Conservation (phyloP, 345 rosid species). For the Gossypium thurberi region DNA sequence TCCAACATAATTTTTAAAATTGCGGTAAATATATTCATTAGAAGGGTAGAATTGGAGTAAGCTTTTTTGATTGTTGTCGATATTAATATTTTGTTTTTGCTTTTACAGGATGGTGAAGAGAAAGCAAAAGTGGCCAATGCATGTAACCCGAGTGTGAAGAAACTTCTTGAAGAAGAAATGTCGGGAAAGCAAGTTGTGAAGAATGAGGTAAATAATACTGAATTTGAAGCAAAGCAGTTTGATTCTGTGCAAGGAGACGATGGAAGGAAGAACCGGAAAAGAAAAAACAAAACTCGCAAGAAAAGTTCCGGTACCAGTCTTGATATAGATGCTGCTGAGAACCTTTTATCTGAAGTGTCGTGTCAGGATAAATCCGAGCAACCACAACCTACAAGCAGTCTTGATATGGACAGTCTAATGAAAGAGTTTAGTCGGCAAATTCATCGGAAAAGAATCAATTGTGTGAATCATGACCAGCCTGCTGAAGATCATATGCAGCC, state of each 20-base stretch:
- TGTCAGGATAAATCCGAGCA: conserved; percentile 26
- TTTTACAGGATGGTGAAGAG: conserved; percentile 53
- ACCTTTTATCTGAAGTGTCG: conserved; percentile 24
- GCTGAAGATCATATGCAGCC: conserved; percentile 25
- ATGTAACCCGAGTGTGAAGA: conserved; percentile 75
- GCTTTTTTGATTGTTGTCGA: conserved; percentile 10
- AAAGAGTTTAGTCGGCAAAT: conserved; percentile 66
- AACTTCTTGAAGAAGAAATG: conserved; percentile 91
- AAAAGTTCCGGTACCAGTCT: conserved; percentile 45
- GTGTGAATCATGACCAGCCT: conserved; percentile 28
- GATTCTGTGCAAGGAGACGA: conserved; percentile 39
- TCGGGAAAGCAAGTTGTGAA: conserved; percentile 33
- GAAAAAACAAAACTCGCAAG: conserved; percentile 43
- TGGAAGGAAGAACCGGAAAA: conserved; percentile 45
- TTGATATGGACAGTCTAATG: conserved; percentile 51
- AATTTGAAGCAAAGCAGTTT: conserved; percentile 35
- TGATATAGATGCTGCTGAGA: conserved; percentile 33
- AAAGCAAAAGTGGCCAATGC: conserved; percentile 19
- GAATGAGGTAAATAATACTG: conserved; percentile 33
- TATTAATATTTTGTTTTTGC: not conserved
- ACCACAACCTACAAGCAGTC: conserved; percentile 23
- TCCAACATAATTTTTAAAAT: not conserved
- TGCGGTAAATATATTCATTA: not conserved
- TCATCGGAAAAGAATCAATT: conserved; percentile 43
- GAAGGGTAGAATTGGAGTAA: conserved; percentile 7